A percentile compares a stretch with the other conserved stretches of the same genome.
Conservation (phyloP, 805 yeast genomes). For the Candida verbasci region DNA sequence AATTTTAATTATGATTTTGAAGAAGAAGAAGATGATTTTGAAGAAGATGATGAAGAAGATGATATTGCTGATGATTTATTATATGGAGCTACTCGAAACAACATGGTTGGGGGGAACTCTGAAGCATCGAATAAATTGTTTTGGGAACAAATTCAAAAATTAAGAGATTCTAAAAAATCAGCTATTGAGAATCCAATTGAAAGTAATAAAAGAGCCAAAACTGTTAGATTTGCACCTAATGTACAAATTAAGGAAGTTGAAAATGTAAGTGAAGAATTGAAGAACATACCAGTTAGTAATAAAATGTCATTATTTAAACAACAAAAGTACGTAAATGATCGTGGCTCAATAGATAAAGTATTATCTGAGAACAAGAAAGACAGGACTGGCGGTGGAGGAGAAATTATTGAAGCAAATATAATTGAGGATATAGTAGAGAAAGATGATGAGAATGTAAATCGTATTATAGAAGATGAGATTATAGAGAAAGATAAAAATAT, state of each 20-base stretch:
- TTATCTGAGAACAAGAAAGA: background rate
- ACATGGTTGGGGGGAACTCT: constrained; percentile 4
- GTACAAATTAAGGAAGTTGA: constrained; percentile 59
- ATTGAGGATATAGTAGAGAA: background rate
- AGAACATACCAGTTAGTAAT: constrained; percentile 11
- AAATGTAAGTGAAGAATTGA: constrained; percentile 48
- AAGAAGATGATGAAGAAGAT: constrained; percentile 35
- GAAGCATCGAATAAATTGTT: constrained; percentile 21
- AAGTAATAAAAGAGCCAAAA: constrained; percentile 21
- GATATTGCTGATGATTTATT: constrained; percentile 29
- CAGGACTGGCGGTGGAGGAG: background rate
- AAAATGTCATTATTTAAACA: constrained; percentile 12
- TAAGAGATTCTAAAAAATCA: constrained; percentile 14
- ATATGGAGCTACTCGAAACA: constrained; percentile 7
- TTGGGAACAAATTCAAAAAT: constrained; percentile 37
- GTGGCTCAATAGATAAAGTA: background rate
- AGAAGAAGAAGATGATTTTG: constrained; percentile 27
- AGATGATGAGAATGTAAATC: background rate
- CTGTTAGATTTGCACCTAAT: constrained; percentile 50
- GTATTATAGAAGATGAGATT: background rate
- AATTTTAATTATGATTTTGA: constrained; percentile 31
- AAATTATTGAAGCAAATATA: background rate
- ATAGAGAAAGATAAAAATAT: background rate
- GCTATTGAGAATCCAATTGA: background rate
- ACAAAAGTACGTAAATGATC: constrained; percentile 8